Evolutionary conservation across 23 red algal species (phyloP).

Genomic region (Gracilaria domingensis): DNA sequence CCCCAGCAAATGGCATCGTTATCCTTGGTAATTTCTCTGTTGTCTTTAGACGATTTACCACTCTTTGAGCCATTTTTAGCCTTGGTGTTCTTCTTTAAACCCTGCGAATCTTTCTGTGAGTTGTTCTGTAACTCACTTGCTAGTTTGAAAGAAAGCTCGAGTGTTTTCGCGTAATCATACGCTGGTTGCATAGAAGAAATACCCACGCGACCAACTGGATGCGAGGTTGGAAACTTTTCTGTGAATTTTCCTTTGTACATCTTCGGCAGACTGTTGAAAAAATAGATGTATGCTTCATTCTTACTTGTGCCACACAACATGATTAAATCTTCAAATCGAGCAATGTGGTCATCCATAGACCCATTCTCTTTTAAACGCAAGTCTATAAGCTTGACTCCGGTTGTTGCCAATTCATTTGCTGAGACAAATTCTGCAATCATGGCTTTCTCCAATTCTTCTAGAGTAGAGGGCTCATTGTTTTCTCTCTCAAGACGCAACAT

Average conservation of each 20-base stretch:
- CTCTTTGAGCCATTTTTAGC: not conserved
- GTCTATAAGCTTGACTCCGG: not conserved
- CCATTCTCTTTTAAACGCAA: not conserved
- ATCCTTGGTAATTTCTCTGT: not conserved
- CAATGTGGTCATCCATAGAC: slow-evolving; percentile 1
- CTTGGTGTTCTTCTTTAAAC: not conserved
- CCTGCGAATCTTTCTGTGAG: not conserved
- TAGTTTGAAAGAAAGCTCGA: not conserved
- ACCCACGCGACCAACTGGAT: not conserved
- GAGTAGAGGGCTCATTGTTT: slow-evolving; percentile 4
- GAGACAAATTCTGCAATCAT: not conserved
- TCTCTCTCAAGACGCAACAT: slow-evolving; percentile 38
- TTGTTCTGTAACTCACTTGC: slow-evolving; percentile 7
- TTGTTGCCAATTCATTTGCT: not conserved
- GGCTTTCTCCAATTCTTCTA: not conserved
- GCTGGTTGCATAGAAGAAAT: not conserved
- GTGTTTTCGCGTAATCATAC: not conserved
- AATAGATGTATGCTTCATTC: not conserved
- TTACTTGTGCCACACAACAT: not conserved
- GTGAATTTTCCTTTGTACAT: not conserved
- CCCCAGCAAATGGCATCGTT: slow-evolving; percentile 21
- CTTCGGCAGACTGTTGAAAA: not conserved
- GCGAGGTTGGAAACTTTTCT: not conserved
- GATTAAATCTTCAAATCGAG: not conserved
- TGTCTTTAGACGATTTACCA: not conserved